phyloP scores from a whole-genome alignment of 2,329 filamentous ascomycete genomes.

The Penicillium fuscoglaucum region DNA sequence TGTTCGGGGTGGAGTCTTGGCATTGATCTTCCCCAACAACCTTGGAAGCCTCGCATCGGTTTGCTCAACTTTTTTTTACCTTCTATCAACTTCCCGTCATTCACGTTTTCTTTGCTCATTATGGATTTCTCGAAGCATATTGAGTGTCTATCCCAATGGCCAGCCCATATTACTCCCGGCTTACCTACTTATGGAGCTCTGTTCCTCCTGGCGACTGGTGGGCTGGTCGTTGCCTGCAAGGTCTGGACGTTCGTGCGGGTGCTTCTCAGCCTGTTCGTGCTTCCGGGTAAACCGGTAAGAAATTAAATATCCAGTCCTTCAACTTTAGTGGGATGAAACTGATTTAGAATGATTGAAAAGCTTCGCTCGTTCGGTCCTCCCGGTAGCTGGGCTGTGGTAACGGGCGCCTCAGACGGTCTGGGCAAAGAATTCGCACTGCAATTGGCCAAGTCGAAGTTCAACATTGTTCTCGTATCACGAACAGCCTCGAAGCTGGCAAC shows the following conservation, averaged over 20 bases:
- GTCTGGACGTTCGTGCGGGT: constrained; percentile 61
- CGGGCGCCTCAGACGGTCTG: constrained; percentile 92
- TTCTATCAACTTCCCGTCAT: neutral
- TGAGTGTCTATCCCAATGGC: constrained; percentile 37
- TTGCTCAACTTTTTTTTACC: constrained; percentile 11
- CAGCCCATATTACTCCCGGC: constrained; percentile 37
- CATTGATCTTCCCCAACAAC: constrained; percentile 27
- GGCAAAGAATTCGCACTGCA: constrained; percentile 95
- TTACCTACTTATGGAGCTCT: constrained; percentile 39
- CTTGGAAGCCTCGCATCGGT: constrained; percentile 8
- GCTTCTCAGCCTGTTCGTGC: constrained; percentile 66
- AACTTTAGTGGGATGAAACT: constrained; percentile 14
- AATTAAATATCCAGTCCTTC: neutral
- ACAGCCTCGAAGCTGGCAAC: constrained; percentile 87
- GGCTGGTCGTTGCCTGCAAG: constrained; percentile 59
- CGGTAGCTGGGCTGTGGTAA: constrained; percentile 91
- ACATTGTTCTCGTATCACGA: constrained; percentile 89
- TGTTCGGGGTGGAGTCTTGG: constrained; percentile 25
- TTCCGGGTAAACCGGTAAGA: constrained; percentile 55
- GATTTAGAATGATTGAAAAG: constrained; percentile 49
- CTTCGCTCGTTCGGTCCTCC: constrained; percentile 86
- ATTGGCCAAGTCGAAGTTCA: constrained; percentile 88
- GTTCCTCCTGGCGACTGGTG: constrained; percentile 52
- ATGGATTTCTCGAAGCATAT: constrained; percentile 39
- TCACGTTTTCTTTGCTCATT: neutral